Base-by-base conservation (phyloP, 75 land plant genomes). In the Adiantum capillusveneris region DNA sequence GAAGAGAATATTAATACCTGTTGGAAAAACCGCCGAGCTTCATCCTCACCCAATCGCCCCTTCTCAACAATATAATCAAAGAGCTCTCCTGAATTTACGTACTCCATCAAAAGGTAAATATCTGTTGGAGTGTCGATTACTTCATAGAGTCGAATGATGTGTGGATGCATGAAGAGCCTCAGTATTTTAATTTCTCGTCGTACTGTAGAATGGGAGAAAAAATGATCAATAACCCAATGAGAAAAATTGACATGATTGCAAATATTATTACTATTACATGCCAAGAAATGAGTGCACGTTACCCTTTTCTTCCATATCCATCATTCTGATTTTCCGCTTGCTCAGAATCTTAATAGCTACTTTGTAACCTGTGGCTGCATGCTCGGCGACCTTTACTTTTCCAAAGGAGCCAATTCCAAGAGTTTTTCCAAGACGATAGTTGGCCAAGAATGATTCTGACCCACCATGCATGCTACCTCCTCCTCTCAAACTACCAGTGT, bases 1-100 rank as follows among this genome's bases (percentile, higher is more conserved):
- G 20, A 7, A 1, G 16, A 24, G 20, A n/a, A n/a, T n/a, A n/a
- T n/a, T n/a, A n/a, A n/a, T 43, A 66, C 75, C 76, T 74, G 77
- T 36, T 74, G 77, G 51, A 74, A 74, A 37, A 68, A 68, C 20
- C 73, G 72, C 6, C 77, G 72, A 9, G 77, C 72, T 62, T 74
- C 77, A 31, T 68, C 72, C 57, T 74, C 77, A 12, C 36, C n/a
- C 45, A 74, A 64, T 18, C 77, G 66, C 7, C 73, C 77, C 43
- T 69, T 74, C 48, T 69, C 58, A 16, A 74, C 72, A 52, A 74
- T 74, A 58, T 74, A 74, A 28, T 74, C 71, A 31, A 74, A 68
- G 37, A 74, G 59, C 60, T 74, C 77, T 22, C 77, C 77, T 0
- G 73, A 63, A 55, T 74, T 58, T 41, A 74, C 72, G 46, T 68